Evolutionary conservation across 495 filamentous ascomycete species (phyloP).

Genomic region (Xylaria bambusicola): DNA sequence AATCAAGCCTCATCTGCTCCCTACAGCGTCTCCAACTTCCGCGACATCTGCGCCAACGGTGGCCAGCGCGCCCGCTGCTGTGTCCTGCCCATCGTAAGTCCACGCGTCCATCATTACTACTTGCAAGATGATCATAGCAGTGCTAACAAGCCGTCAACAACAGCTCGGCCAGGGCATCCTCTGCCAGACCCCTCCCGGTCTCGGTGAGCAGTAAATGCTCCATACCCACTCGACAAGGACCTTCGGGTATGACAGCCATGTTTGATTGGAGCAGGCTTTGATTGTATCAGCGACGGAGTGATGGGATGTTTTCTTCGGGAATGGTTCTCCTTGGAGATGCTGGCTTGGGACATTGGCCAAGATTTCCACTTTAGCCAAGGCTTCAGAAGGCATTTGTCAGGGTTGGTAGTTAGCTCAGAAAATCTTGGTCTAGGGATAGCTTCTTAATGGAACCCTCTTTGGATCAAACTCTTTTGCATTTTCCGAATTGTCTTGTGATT

Average conservation of each 20-base stretch:
- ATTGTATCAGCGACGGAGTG: not conserved
- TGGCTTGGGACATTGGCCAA: constrained; percentile 3
- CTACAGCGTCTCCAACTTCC: constrained; percentile 14
- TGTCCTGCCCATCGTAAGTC: constrained; percentile 21
- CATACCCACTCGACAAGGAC: not conserved
- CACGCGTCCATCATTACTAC: not conserved
- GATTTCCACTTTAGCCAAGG: not conserved
- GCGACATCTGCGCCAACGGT: constrained; percentile 15
- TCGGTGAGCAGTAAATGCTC: constrained; percentile 10
- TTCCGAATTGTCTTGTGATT: not conserved
- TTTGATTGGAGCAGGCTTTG: no score
- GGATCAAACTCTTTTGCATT: not conserved
- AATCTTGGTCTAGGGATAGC: not conserved
- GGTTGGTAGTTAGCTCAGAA: not conserved
- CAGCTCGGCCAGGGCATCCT: constrained; percentile 19
- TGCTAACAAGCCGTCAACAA: constrained; percentile 1
- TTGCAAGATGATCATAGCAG: not conserved
- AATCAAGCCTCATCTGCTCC: not conserved
- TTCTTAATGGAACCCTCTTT: not conserved
- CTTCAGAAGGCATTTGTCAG: not conserved
- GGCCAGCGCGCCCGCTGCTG: constrained; percentile 22
- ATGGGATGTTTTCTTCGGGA: not conserved
- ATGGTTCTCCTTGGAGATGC: constrained; percentile 5
- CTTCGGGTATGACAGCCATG: no score
- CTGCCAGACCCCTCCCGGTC: constrained; percentile 13